Conservation (phyloP, 805 yeast species). For the Brettanomyces anomalus region DNA sequence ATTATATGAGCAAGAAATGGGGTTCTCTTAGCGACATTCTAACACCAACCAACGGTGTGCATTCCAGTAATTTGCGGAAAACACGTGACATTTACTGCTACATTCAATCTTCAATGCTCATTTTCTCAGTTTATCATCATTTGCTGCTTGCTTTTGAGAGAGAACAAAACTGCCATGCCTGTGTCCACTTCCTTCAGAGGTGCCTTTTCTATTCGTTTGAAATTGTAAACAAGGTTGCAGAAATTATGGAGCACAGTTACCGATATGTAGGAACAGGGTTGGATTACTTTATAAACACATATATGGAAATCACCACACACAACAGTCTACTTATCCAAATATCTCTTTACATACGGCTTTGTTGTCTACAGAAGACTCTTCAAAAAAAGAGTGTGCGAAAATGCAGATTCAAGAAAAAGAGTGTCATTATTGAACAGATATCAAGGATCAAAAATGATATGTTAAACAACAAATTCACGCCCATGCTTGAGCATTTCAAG, state of each 20-base stretch:
- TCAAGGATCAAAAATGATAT: not conserved
- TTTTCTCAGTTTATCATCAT: constrained; percentile 32
- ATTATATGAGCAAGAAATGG: constrained; percentile 21
- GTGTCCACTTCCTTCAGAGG: constrained; percentile 31
- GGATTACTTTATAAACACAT: constrained; percentile 31
- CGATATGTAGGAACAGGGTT: constrained; percentile 26
- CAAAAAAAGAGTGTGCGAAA: no score
- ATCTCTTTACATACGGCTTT: not conserved
- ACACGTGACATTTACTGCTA: constrained; percentile 15
- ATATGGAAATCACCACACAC: constrained; percentile 29
- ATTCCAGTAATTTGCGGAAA: constrained; percentile 16
- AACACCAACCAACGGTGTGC: constrained; percentile 13
- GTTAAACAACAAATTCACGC: not conserved
- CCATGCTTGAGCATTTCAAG: constrained; percentile 4
- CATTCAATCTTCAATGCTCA: constrained; percentile 23
- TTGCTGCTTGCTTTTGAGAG: constrained; percentile 31
- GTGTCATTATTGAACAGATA: not conserved
- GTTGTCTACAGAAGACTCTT: not conserved
- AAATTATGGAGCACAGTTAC: constrained; percentile 23
- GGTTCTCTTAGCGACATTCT: constrained; percentile 23
- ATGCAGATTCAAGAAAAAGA: not conserved
- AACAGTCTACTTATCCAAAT: constrained; percentile 24
- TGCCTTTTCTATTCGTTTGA: constrained; percentile 23
- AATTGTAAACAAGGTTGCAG: constrained; percentile 27
- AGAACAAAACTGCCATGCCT: constrained; percentile 23